Base-by-base conservation (phyloP, 2,329 filamentous ascomycete species). In the Furcasterigmium furcatum region DNA sequence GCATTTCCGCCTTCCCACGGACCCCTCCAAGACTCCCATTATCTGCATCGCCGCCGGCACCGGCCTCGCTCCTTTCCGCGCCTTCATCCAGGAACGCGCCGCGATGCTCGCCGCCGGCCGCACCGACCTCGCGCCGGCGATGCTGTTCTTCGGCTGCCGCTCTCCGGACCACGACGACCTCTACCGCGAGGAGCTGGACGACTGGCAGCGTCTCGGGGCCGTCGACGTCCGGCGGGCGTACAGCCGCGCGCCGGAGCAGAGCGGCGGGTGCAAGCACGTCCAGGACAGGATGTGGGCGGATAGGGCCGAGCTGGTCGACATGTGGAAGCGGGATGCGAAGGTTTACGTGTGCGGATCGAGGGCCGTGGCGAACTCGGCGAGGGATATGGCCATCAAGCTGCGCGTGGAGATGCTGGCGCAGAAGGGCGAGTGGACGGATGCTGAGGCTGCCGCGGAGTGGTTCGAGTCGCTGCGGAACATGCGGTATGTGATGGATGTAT, bases 191-290 rank as follows among this genome's bases (percentile, higher is more conserved):
- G 64, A 71, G 13, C 58, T 79, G 9, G 60, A 66, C 18, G 55
- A 54, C 12, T 82, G 79, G 77, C 68, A 74, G 38, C 47, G 58
- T 2, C 56, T 68, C 14, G 79, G 57, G 2, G 53, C 51, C 3
- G 82, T 89, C 1, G 70, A 75, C 2, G 72, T 89, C 1, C 69
- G 74, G 1, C 74, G 79, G 51, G 82, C 85, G 0, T 89, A 66
- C 47, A 65, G 61, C 5, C 66, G 73, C 0, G 56, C 57, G 0
- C 48, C 60, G 0, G 68, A 71, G 5, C 61, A 62, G 43, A 74
- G 74, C 0, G 61, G 71, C 6, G 79, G 75, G 1, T 78, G 64
- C 51, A 63, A 59, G 52, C 72, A 75, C 49, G 73, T 77, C 12
- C 73, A 76, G 59, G 66, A 77, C 38, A 56, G 68, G 6, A 46